Evolutionary conservation across 208 protist species (phyloP), one percentile per base, ranked within the genome.

Genomic region (Trypanosoma vivax): DNA sequence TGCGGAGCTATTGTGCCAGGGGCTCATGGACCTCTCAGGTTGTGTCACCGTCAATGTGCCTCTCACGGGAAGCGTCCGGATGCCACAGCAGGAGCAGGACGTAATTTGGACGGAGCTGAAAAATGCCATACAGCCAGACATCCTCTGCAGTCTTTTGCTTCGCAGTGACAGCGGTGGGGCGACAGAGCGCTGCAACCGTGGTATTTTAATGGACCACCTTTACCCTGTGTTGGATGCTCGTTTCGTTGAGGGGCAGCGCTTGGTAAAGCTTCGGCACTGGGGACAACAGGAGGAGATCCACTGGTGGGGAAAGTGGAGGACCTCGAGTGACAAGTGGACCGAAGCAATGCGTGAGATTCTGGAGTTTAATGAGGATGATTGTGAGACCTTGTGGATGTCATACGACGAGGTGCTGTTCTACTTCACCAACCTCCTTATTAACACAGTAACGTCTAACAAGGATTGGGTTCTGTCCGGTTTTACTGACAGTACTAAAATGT

Each of bases 371-470:
- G 56, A 70, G 25, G 34, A 71, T 41, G 57, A 50, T 14, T 58
- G 62, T 16, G 40, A 67, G 28, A 72, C 54, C 29, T 68, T 87
- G 46, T 95, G 88, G 84, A 60, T 95, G 53, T 63, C 61, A 33
- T 79, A 88, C 18, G 88, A 90, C 45, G 88, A 95, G 54, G 62
- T 86, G 31, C 48, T 90, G 14, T 88, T 90, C 62, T 95, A 91
- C 70, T 95, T 90, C 59, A 88, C 76, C 11, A 60, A 85, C 37
- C 24, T 92, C 30, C 54, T 92, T 31, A 71, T 79, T 29, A 87
- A 74, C 11, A 64, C 76, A 59, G 62, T 65, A 49, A 53, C 29
- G 25, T 7, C 2, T 28, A 51, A 54, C 43, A 40, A 27, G 5
- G 50, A 25, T 11, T 45, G 34, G 47, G 51, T 71, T 10, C 68